Percentiles rank a stretch among this genome's conserved stretches.
phyloP scores from a whole-genome alignment of 352 stramenopile genomes.

The Thraustochytrium striatum region DNA sequence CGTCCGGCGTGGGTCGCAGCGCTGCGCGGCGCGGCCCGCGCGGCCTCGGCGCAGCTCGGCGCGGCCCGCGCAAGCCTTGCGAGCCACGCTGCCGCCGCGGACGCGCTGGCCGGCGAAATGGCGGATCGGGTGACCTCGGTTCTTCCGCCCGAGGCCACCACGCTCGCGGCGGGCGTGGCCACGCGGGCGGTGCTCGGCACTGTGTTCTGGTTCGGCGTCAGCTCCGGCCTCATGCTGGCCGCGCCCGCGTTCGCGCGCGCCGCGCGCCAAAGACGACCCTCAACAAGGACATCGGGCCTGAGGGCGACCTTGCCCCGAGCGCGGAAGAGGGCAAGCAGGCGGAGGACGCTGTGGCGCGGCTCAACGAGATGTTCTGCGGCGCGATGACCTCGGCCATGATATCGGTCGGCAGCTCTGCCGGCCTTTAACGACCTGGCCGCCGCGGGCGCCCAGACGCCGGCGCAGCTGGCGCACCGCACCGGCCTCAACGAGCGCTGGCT shows the following conservation, averaged over 20 bases:
- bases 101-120: too few species aligned
- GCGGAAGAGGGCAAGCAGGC: neutral
- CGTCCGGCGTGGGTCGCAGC: too few species aligned
- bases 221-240: neutral
- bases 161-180: too few species aligned
- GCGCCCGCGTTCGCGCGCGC: too few species aligned
- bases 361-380: neutral
- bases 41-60: too few species aligned
- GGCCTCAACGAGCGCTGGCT: constrained; percentile 39
- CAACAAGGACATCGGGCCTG: neutral
- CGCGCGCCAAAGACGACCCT: neutral
- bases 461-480: constrained; percentile 5
- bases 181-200: too few species aligned
- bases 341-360: neutral
- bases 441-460: neutral
- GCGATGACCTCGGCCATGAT: constrained; percentile 11
- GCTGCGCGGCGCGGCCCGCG: too few species aligned
- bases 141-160: too few species aligned
- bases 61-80: too few species aligned
- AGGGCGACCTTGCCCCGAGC: neutral
- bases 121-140: too few species aligned
- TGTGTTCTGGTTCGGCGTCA: constrained; percentile 18
- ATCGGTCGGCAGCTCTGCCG: constrained; percentile 34
- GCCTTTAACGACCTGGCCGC: constrained; percentile 19
- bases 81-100: too few species aligned